These are phyloP conservation scores for Alloascoidea hylecoeti DNA, from an alignment of 805 yeast genomes.

Conservation along the genomic window DNA sequence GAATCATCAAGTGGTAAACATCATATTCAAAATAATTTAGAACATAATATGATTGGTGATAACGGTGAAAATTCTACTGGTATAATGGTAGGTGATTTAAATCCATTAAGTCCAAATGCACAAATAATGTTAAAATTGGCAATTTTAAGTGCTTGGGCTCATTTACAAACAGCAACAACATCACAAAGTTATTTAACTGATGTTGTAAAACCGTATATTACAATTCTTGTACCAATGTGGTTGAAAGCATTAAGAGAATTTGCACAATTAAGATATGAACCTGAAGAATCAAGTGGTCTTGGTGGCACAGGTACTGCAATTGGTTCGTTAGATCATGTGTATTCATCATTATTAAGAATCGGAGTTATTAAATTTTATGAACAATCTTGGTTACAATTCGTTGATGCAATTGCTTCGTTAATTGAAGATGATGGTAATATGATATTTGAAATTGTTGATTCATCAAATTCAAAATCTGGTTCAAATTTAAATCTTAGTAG, in stretches of 20 bases:
- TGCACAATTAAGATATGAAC: slow-evolving; percentile 47
- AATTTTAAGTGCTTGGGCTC: slow-evolving; percentile 27
- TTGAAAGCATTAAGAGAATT: slow-evolving; percentile 59
- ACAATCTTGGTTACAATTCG: slow-evolving; percentile 61
- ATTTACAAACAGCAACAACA: slow-evolving; percentile 15
- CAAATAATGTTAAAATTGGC: slow-evolving; percentile 20
- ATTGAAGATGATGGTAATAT: slow-evolving; percentile 33
- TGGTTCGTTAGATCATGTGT: slow-evolving; percentile 18
- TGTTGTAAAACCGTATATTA: slow-evolving; percentile 33
- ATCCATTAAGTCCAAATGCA: slow-evolving; percentile 18
- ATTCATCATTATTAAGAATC: slow-evolving; percentile 18
- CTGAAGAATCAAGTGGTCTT: slow-evolving; percentile 16
- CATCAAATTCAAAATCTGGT: slow-evolving; percentile 32
- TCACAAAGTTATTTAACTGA: slow-evolving; percentile 19
- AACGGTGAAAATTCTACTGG: background rate
- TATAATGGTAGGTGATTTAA: slow-evolving; percentile 19
- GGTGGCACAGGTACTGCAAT: slow-evolving; percentile 9
- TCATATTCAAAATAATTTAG: no score
- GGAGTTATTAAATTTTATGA: slow-evolving; percentile 32
- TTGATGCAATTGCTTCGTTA: slow-evolving; percentile 59
- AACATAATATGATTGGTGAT: no score
- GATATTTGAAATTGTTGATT: slow-evolving; percentile 33
- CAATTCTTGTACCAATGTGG: slow-evolving; percentile 66
- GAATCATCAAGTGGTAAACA: slow-evolving; percentile 32
- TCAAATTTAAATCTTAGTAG: no score